A percentile compares a stretch with the other conserved stretches of the same genome.
Conservation (phyloP, 2,329 filamentous ascomycete species). For the Microthyrium microscopicum region DNA sequence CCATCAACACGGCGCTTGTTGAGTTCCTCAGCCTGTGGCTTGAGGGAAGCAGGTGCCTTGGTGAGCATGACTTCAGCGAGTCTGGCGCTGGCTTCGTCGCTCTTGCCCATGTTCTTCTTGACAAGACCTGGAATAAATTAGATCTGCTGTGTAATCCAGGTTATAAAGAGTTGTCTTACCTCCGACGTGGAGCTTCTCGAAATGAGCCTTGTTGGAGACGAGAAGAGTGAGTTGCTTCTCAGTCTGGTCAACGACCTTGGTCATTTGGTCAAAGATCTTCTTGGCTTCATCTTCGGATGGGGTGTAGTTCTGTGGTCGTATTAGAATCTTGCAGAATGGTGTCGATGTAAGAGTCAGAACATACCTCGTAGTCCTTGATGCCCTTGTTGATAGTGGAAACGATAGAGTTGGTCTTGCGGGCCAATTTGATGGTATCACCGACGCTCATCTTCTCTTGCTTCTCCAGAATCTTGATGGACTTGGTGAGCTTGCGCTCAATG, state of each 20-base stretch:
- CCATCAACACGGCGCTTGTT: conserved; percentile 10
- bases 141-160: neutral
- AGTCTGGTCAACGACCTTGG: conserved; percentile 12
- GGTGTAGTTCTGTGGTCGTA: conserved; percentile 8
- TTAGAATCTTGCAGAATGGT: neutral
- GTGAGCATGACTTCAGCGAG: conserved; percentile 11
- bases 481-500: conserved; percentile 14
- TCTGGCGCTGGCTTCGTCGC: conserved; percentile 9
- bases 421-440: conserved; percentile 14
- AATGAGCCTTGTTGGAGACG: conserved; percentile 11
- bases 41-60: conserved; percentile 12
- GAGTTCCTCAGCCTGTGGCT: conserved; percentile 11
- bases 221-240: conserved; percentile 13
- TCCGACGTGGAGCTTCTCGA: conserved; percentile 9
- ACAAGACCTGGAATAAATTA: conserved; percentile 9
- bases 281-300: conserved; percentile 12
- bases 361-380: conserved; percentile 14
- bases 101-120: conserved; percentile 12
- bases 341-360: conserved; percentile 3
- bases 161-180: conserved; percentile 2
- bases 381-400: conserved; percentile 14
- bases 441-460: conserved; percentile 13
- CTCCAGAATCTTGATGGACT: conserved; percentile 14
- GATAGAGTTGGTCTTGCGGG: conserved; percentile 15
- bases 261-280: conserved; percentile 12